phyloP scores from a whole-genome alignment of 805 yeast species.

The Teunomyces tritomae region DNA sequence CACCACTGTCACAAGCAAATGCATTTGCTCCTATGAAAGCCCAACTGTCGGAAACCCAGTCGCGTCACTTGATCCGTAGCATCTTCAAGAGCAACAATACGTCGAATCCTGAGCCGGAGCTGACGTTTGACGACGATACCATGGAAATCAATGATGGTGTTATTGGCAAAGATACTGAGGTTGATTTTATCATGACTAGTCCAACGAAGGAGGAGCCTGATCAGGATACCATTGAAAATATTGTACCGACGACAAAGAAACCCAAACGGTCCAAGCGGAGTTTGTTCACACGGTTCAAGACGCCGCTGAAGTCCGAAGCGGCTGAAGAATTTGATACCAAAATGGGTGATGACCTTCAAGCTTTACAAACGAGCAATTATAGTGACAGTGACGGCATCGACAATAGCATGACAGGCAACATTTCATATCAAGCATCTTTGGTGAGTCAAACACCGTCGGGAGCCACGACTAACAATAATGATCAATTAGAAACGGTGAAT shows the following conservation, averaged over 20 bases:
- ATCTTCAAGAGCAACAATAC: slow-evolving; percentile 12
- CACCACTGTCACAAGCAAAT: slow-evolving; percentile 11
- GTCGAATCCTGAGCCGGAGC: slow-evolving; percentile 1
- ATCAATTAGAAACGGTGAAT: slow-evolving; percentile 12
- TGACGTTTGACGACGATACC: not conserved
- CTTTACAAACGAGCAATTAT: slow-evolving; percentile 5
- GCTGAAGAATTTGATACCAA: slow-evolving; percentile 9
- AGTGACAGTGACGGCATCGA: slow-evolving; percentile 10
- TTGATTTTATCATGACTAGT: slow-evolving; percentile 18
- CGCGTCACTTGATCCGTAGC: slow-evolving; percentile 26
- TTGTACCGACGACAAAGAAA: slow-evolving; percentile 19
- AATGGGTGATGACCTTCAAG: slow-evolving; percentile 5
- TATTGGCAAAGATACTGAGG: not conserved
- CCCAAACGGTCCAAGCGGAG: slow-evolving; percentile 32
- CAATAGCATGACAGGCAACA: slow-evolving; percentile 7
- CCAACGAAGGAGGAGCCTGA: slow-evolving; percentile 21
- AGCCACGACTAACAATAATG: slow-evolving; percentile 3
- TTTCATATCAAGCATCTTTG: slow-evolving; percentile 10
- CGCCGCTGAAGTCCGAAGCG: slow-evolving; percentile 10
- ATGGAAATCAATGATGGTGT: not conserved
- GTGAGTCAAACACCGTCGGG: slow-evolving; percentile 23
- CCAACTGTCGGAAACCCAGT: slow-evolving; percentile 15
- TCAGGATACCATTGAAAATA: slow-evolving; percentile 12
- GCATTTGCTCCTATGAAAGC: slow-evolving; percentile 3
- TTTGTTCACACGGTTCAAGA: slow-evolving; percentile 40